These are phyloP conservation scores for Tylopilus sp. DNA, from an alignment of 1,284 basidiomycete species.

Conservation along the genomic window DNA sequence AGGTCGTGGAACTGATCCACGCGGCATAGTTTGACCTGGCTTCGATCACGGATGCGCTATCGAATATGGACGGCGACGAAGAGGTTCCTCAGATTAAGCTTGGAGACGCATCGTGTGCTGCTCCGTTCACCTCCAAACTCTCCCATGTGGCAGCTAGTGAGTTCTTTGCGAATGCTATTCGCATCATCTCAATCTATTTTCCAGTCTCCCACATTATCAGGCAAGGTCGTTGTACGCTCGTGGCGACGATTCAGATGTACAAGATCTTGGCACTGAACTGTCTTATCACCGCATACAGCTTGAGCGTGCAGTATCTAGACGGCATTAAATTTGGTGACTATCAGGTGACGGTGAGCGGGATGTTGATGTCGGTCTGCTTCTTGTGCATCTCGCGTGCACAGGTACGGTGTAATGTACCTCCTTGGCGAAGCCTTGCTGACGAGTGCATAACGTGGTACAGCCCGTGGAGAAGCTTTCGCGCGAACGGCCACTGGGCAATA, in stretches of 20 bases:
- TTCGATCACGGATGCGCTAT: slow-evolving; percentile 84
- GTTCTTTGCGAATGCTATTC: slow-evolving; percentile 31
- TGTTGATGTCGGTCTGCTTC: slow-evolving; percentile 97
- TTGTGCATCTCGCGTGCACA: slow-evolving; percentile 95
- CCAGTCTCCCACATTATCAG: slow-evolving; percentile 92
- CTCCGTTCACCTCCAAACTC: slow-evolving; percentile 94
- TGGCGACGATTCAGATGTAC: slow-evolving; percentile 98
- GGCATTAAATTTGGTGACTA: slow-evolving; percentile 99
- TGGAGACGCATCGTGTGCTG: slow-evolving; percentile 93
- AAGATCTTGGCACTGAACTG: slow-evolving; percentile 96
- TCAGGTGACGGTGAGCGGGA: slow-evolving; percentile 88
- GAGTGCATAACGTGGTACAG: slow-evolving; percentile 36
- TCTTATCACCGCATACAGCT: slow-evolving; percentile 91
- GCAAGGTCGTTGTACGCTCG: slow-evolving; percentile 93
- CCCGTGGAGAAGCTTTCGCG: slow-evolving; percentile 89
- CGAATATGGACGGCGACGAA: slow-evolving; percentile 89
- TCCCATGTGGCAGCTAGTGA: slow-evolving; percentile 88
- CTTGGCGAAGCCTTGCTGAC: slow-evolving; percentile 2
- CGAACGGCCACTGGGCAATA: slow-evolving; percentile 88
- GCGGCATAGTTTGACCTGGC: slow-evolving; percentile 74
- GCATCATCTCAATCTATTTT: slow-evolving; percentile 10
- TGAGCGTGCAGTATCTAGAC: slow-evolving; percentile 94
- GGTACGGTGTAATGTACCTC: slow-evolving; percentile 44
- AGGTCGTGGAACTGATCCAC: slow-evolving; percentile 3
- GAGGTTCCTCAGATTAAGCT: slow-evolving; percentile 96